Base-by-base conservation (phyloP, 2,329 filamentous ascomycete species). In the Cercospora canescens region DNA sequence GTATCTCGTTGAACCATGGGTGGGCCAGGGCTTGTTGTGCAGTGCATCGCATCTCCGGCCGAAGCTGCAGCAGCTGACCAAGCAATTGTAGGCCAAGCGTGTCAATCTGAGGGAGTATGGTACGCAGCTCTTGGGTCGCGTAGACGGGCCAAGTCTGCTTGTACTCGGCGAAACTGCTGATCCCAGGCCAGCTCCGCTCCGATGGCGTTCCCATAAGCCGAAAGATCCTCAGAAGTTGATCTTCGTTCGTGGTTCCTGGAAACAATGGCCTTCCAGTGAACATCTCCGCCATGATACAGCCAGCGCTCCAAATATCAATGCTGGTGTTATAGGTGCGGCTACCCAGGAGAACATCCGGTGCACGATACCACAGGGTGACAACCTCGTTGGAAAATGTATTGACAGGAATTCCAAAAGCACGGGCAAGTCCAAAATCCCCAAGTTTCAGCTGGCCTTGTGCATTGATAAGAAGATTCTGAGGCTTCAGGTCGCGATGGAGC, bases 201-300 rank as follows among this genome's bases (percentile, higher is more conserved):
- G 92, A 96, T 0, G 95, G 95, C 0, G 95, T 99, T 68, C 95
- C 95, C 95, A 99, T 99, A 67, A 99, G 90, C 66, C 95, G 88
- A 86, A 99, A 99, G 79, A 99, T 99, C 78, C 96, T 93, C 69
- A 96, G 87, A 60, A 98, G 89, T 79, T 99, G 95, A 77, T 99
- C 95, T 79, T 99, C 95, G 78, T 99, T 99, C 39, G 95, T 97
- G 1, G 95, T 99, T 65, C 95, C 95, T 0, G 95, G 95, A 82
- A 99, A 99, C 6, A 99, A 86, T 0, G 95, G 95, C 18, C 95
- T 88, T 4, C 95, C 95, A 0, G 94, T 97, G 80, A 96, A 98
- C 93, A 99, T 97, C 81, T 99, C 95, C 9, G 95, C 95, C 95
- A 99, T 98, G 84, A 99, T 99, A 80, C 95, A 99, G 64, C 95